Percentiles rank a stretch among this genome's conserved stretches.
Conservation (phyloP, 306 rosid species). For the Inga leiocalycina region DNA sequence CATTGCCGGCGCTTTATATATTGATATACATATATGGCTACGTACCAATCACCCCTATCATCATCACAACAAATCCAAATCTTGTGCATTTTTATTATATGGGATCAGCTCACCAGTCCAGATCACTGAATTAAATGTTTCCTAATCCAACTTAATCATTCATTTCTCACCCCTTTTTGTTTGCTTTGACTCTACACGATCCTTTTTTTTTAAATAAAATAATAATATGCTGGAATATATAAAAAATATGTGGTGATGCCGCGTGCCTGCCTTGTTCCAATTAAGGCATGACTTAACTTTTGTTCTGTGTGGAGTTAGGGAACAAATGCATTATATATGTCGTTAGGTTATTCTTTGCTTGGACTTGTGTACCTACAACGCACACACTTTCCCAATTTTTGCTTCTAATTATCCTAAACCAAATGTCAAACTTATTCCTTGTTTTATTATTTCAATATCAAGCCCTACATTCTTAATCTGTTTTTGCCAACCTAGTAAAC, state of each 20-base stretch:
- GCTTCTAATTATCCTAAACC: not conserved
- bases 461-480: not conserved
- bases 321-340: slow-evolving; percentile 8
- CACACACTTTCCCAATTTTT: not conserved
- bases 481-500: not conserved
- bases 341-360: not conserved
- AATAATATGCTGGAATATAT: slow-evolving; percentile 5
- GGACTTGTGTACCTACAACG: not conserved
- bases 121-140: not conserved
- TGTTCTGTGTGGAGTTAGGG: slow-evolving; percentile 16
- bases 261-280: not conserved
- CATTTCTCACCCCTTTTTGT: slow-evolving; percentile 35
- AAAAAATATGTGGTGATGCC: not conserved
- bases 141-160: slow-evolving; percentile 35
- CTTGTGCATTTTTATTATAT: not conserved
- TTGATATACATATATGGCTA: no score
- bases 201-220: not conserved
- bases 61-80: not conserved
- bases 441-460: not conserved
- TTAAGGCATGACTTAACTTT: not conserved
- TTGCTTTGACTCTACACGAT: slow-evolving; percentile 38
- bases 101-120: not conserved
- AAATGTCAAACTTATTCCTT: not conserved
- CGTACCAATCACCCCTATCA: not conserved
- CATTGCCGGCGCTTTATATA: no score